Evolutionary conservation across 768 basidiomycete species (phyloP).

Genomic region (Podaxis mareebaensis): DNA sequence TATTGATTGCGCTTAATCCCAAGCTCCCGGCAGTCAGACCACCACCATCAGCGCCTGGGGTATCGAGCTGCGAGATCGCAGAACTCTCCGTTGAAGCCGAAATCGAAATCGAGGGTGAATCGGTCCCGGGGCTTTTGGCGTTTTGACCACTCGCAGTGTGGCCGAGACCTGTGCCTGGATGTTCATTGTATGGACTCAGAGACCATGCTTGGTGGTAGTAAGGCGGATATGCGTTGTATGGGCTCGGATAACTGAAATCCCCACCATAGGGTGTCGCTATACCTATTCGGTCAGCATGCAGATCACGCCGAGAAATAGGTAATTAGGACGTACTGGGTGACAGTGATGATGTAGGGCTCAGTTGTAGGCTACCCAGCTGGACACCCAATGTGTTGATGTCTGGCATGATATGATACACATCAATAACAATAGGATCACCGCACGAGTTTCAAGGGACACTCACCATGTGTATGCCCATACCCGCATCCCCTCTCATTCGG

Average conservation of each 20-base stretch:
- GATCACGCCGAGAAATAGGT: not conserved
- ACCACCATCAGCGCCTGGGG: not conserved
- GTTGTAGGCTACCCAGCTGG: not conserved
- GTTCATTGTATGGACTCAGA: not conserved
- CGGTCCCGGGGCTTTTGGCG: constrained; percentile 10
- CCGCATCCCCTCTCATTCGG: not conserved
- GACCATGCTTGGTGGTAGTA: constrained; percentile 10
- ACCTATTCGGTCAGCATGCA: not conserved
- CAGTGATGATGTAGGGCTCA: not conserved
- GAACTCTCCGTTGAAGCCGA: constrained; percentile 2
- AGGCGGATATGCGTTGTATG: constrained; percentile 2
- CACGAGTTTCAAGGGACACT: not conserved
- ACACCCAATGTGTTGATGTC: not conserved
- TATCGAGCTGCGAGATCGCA: not conserved
- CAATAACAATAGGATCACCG: not conserved
- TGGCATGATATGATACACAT: constrained; percentile 1
- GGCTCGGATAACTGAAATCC: not conserved
- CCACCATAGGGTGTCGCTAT: constrained; percentile 2
- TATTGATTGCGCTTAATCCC: not conserved
- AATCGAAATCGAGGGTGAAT: constrained; percentile 6
- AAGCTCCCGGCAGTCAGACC: not conserved
- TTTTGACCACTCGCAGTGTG: constrained; percentile 17
- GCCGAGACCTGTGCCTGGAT: constrained; percentile 10
- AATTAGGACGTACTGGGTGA: constrained; percentile 6
- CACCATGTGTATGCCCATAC: not conserved